These are phyloP conservation scores for Marasmius fiardii DNA, from an alignment of 1,284 basidiomycete species.

Conservation along the genomic window DNA sequence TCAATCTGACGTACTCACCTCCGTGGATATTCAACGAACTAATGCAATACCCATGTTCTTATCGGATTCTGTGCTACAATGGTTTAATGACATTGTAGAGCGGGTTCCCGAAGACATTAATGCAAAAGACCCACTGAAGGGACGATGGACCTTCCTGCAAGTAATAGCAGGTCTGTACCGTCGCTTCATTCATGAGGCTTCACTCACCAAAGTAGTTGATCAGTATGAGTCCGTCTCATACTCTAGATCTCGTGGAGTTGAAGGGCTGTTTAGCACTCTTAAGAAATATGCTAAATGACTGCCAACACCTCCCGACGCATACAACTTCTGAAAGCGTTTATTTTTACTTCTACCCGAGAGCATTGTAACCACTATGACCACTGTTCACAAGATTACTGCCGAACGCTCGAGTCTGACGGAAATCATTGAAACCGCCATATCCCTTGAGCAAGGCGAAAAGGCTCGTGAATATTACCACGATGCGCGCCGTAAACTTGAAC, in stretches of 20 bases:
- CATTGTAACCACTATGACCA: slow-evolving; percentile 1
- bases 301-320: slow-evolving; percentile 10
- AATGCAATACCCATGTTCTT: slow-evolving; percentile 2
- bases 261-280: slow-evolving; percentile 8
- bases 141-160: too few species aligned
- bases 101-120: background rate
- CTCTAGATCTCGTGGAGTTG: background rate
- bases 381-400: slow-evolving; percentile 3
- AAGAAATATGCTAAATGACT: slow-evolving; percentile 4
- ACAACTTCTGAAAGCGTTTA: slow-evolving; percentile 8
- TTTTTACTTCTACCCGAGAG: background rate
- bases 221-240: too few species aligned
- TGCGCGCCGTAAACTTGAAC: slow-evolving; percentile 1
- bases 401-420: slow-evolving; percentile 4
- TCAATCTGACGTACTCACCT: background rate
- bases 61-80: background rate
- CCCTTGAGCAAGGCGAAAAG: slow-evolving; percentile 2
- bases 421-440: slow-evolving; percentile 10
- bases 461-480: slow-evolving; percentile 3
- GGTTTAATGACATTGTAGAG: slow-evolving; percentile 8
- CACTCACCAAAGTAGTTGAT: too few species aligned
- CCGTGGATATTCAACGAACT: slow-evolving; percentile 4
- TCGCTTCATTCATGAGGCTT: too few species aligned
- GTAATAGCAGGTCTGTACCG: too few species aligned
- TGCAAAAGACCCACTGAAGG: slow-evolving; percentile 5